phyloP scores from a whole-genome alignment of 306 rosid species.

The Quercus ilex region DNA sequence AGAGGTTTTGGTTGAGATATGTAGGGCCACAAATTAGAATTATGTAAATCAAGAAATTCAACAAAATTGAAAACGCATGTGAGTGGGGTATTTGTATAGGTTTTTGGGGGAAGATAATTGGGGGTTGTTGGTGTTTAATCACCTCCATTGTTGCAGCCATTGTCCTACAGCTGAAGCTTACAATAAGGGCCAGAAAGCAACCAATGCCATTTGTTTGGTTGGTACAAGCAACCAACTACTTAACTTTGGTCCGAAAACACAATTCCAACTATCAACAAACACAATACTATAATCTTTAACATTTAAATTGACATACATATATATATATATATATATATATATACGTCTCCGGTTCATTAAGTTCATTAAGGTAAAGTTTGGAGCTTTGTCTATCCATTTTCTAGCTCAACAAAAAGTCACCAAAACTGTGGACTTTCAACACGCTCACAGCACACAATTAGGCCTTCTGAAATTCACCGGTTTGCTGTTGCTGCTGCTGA shows the following conservation, averaged over 20 bases:
- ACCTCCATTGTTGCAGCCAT: no score
- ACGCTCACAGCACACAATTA: conserved; percentile 14
- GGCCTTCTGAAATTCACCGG: conserved; percentile 48
- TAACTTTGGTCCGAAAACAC: not conserved
- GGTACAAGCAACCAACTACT: not conserved
- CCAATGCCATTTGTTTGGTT: not conserved
- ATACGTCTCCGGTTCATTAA: conserved; percentile 1
- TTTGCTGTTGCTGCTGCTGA: conserved; percentile 31
- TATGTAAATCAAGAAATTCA: no score
- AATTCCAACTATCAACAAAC: not conserved
- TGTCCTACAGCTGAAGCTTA: no score
- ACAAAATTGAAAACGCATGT: no score
- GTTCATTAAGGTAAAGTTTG: not conserved
- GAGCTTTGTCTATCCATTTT: not conserved
- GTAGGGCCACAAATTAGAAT: no score
- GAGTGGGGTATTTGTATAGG: no score
- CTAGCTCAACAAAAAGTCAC: conserved; percentile 13
- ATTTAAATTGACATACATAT: not conserved
- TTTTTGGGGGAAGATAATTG: no score
- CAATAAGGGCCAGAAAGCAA: not conserved
- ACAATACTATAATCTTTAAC: not conserved
- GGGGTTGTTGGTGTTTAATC: no score
- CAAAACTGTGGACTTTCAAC: conserved; percentile 30
- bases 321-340: not conserved
- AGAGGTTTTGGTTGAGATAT: no score